A percentile compares a stretch with the other conserved stretches of the same genome.
Conservation (phyloP, 495 filamentous ascomycete species). For the Bathelium albidoporum region DNA sequence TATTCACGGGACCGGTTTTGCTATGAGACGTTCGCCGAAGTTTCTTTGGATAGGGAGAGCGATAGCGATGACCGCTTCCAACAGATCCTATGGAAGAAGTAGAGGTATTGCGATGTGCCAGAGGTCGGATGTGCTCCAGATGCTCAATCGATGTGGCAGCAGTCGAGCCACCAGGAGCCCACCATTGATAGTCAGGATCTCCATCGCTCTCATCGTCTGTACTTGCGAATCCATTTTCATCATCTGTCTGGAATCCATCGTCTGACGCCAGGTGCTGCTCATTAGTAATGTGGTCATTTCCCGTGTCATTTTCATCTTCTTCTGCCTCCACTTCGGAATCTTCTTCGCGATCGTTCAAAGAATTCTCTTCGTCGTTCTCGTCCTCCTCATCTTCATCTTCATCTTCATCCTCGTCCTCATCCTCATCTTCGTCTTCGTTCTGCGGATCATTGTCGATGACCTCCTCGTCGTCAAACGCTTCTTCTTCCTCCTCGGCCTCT, state of each 20-base stretch:
- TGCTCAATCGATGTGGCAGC: slow-evolving; percentile 46
- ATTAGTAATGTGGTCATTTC: slow-evolving; percentile 17
- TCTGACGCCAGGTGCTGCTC: slow-evolving; percentile 53
- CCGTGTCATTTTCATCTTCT: slow-evolving; percentile 10
- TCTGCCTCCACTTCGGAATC: slow-evolving; percentile 42
- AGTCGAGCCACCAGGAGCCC: slow-evolving; percentile 53
- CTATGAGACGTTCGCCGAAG: neutral
- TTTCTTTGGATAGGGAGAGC: slow-evolving; percentile 11
- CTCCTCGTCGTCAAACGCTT: slow-evolving; percentile 59
- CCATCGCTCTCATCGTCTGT: slow-evolving; percentile 76
- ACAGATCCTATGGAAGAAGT: slow-evolving; percentile 57
- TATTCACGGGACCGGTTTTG: neutral
- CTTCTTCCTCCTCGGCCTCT: slow-evolving; percentile 86
- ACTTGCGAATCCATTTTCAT: slow-evolving; percentile 85
- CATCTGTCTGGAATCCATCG: slow-evolving; percentile 78
- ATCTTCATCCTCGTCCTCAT: slow-evolving; percentile 27
- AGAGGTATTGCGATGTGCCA: slow-evolving; percentile 41
- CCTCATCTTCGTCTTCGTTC: slow-evolving; percentile 36
- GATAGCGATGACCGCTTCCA: slow-evolving; percentile 31
- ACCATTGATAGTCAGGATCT: slow-evolving; percentile 64
- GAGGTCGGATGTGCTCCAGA: slow-evolving; percentile 39
- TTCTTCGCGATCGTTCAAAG: slow-evolving; percentile 40
- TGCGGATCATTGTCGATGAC: neutral
- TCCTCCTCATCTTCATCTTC: slow-evolving; percentile 33
- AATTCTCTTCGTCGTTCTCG: slow-evolving; percentile 39